Percentiles rank a stretch among this genome's conserved stretches.
Conservation (phyloP, 768 basidiomycete species). For the Tricholoma sp. region DNA sequence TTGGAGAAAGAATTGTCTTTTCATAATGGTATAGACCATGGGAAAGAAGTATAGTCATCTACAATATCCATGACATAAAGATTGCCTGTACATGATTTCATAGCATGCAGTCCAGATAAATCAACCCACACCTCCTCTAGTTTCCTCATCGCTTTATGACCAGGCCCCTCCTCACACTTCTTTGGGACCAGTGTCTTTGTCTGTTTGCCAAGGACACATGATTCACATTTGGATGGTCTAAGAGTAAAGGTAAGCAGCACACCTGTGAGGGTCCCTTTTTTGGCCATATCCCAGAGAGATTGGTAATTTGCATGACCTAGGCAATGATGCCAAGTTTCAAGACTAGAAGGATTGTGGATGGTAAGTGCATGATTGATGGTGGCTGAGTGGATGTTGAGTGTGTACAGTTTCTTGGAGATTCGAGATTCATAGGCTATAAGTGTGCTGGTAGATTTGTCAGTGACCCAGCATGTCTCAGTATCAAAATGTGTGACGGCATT, state of each 20-base stretch:
- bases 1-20: constrained; percentile 21
- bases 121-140: too few species aligned
- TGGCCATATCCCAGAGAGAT: constrained; percentile 1
- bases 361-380: constrained; percentile 13
- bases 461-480: constrained; percentile 6
- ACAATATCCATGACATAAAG: constrained; percentile 20
- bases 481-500: constrained; percentile 15
- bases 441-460: constrained; percentile 5
- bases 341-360: not conserved
- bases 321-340: constrained; percentile 23
- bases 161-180: too few species aligned
- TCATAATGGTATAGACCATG: constrained; percentile 29
- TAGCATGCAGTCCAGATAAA: constrained; percentile 18
- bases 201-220: too few species aligned
- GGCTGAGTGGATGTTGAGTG: constrained; percentile 6
- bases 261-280: constrained; percentile 21
- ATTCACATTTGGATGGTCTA: too few species aligned
- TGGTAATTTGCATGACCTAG: constrained; percentile 5
- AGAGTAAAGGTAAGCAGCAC: constrained; percentile 16
- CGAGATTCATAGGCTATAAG: constrained; percentile 12
- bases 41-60: too few species aligned
- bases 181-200: too few species aligned
- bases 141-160: too few species aligned
- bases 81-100: constrained; percentile 14
- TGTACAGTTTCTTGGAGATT: constrained; percentile 13